These are phyloP conservation scores for Boletus subparvulus DNA, from an alignment of 768 basidiomycete species.

Conservation along the genomic window DNA sequence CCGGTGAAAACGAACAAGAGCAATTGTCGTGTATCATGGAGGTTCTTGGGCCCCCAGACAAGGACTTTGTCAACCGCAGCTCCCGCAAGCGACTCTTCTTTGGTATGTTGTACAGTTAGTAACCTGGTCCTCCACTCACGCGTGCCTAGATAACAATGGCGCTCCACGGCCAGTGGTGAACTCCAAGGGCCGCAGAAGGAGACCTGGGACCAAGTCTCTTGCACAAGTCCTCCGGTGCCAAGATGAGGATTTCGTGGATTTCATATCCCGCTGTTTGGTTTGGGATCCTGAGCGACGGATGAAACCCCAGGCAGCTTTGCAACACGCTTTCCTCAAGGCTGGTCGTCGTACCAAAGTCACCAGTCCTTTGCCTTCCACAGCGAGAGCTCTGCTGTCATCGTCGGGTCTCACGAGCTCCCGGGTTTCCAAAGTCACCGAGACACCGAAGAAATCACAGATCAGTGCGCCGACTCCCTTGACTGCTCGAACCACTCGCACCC, in stretches of 20 bases:
- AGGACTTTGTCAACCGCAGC: constrained; percentile 91
- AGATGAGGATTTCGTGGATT: constrained; percentile 95
- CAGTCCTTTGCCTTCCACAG: constrained; percentile 42
- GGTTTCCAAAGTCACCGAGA: constrained; percentile 57
- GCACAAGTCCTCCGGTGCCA: constrained; percentile 87
- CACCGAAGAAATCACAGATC: constrained; percentile 88
- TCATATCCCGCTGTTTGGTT: constrained; percentile 92
- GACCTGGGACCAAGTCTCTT: constrained; percentile 89
- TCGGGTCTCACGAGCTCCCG: constrained; percentile 52
- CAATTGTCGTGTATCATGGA: constrained; percentile 99
- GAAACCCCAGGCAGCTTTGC: constrained; percentile 89
- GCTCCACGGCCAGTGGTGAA: constrained; percentile 91
- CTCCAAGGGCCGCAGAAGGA: constrained; percentile 90
- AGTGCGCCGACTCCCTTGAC: constrained; percentile 87
- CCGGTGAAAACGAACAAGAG: constrained; percentile 98
- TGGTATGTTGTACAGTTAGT: constrained; percentile 50
- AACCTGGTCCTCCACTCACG: constrained; percentile 4
- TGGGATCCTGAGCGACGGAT: constrained; percentile 98
- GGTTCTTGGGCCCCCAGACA: constrained; percentile 93
- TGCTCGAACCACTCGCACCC: constrained; percentile 65
- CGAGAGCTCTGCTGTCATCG: constrained; percentile 59
- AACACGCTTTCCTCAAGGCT: constrained; percentile 84
- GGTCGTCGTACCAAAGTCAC: constrained; percentile 55
- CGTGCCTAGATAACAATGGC: constrained; percentile 78
- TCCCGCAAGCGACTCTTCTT: constrained; percentile 95